Conservation (phyloP, 2,329 filamentous ascomycete species). For the Penicillium sp. region DNA sequence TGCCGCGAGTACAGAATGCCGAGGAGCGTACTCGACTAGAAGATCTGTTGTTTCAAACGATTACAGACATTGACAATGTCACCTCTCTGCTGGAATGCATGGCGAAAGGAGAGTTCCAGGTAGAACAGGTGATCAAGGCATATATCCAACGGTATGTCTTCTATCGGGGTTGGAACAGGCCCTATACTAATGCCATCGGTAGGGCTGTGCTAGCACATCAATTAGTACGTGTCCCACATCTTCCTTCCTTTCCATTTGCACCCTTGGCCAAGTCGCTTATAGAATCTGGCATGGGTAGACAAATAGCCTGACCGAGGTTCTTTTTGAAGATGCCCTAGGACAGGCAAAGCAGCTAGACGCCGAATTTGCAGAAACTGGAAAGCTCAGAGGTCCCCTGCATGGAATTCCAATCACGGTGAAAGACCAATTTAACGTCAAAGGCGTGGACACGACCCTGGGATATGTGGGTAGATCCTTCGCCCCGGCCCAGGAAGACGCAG, state of each 20-base stretch:
- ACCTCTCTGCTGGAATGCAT: slow-evolving; percentile 16
- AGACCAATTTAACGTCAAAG: slow-evolving; percentile 55
- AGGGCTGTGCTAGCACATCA: slow-evolving; percentile 28
- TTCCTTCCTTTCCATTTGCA: not conserved
- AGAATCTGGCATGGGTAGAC: slow-evolving; percentile 18
- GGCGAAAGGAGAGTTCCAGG: slow-evolving; percentile 20
- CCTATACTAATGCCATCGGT: not conserved
- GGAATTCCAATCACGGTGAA: slow-evolving; percentile 51
- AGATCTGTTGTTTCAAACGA: slow-evolving; percentile 19
- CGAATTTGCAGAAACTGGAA: slow-evolving; percentile 25
- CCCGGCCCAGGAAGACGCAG: slow-evolving; percentile 44
- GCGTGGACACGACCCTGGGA: slow-evolving; percentile 50
- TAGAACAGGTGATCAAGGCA: slow-evolving; percentile 23
- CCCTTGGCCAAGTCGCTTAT: not conserved
- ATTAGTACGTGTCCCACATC: slow-evolving; percentile 10
- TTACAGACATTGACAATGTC: slow-evolving; percentile 28
- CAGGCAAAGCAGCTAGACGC: slow-evolving; percentile 27
- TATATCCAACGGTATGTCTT: slow-evolving; percentile 29
- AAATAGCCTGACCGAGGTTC: slow-evolving; percentile 32
- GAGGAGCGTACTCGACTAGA: slow-evolving; percentile 20
- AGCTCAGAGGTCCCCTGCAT: slow-evolving; percentile 44
- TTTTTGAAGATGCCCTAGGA: slow-evolving; percentile 29
- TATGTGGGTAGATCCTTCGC: slow-evolving; percentile 47
- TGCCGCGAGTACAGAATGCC: slow-evolving; percentile 18
- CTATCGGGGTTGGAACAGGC: not conserved